These are phyloP conservation scores for Plasmopara muralis DNA, from an alignment of 352 stramenopile species.

Conservation along the genomic window DNA sequence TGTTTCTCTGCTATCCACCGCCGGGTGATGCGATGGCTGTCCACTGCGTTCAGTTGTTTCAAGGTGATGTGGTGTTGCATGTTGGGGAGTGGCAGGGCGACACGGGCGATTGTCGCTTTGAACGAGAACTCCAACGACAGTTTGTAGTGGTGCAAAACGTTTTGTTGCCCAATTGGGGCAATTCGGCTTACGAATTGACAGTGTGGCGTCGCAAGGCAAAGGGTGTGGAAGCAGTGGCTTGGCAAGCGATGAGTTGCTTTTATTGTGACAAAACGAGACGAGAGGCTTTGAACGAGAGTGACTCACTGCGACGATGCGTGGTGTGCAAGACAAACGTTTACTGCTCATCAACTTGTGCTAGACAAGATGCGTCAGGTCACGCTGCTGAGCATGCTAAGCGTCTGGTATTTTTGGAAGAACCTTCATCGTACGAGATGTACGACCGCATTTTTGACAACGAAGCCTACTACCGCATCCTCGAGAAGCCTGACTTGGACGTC, in stretches of 20 bases:
- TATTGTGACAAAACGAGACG: conserved; percentile 36
- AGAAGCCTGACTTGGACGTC: conserved; percentile 28
- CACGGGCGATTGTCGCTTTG: conserved; percentile 60
- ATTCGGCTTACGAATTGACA: conserved; percentile 67
- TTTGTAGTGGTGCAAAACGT: conserved; percentile 54
- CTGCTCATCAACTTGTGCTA: conserved; percentile 48
- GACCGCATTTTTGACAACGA: conserved; percentile 49
- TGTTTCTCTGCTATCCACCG: conserved; percentile 72
- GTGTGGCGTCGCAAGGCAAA: conserved; percentile 56
- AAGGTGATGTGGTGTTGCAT: conserved; percentile 57
- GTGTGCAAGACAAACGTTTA: conserved; percentile 81
- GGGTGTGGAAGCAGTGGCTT: conserved; percentile 5
- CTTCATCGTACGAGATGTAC: conserved; percentile 28
- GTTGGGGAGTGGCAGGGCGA: conserved; percentile 79
- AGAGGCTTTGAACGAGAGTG: conserved; percentile 31
- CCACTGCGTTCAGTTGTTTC: conserved; percentile 50
- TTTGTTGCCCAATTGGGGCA: conserved; percentile 68
- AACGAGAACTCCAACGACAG: conserved; percentile 43
- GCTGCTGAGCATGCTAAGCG: conserved; percentile 59
- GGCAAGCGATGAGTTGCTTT: conserved; percentile 46
- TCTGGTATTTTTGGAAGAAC: conserved; percentile 61
- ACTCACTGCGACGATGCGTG: conserved; percentile 51
- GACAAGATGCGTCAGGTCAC: conserved; percentile 32
- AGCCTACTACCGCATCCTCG: conserved; percentile 47
- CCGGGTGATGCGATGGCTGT: conserved; percentile 58